Base-by-base conservation (phyloP, 2,329 filamentous ascomycete genomes). In the Cytospora piceicola region DNA sequence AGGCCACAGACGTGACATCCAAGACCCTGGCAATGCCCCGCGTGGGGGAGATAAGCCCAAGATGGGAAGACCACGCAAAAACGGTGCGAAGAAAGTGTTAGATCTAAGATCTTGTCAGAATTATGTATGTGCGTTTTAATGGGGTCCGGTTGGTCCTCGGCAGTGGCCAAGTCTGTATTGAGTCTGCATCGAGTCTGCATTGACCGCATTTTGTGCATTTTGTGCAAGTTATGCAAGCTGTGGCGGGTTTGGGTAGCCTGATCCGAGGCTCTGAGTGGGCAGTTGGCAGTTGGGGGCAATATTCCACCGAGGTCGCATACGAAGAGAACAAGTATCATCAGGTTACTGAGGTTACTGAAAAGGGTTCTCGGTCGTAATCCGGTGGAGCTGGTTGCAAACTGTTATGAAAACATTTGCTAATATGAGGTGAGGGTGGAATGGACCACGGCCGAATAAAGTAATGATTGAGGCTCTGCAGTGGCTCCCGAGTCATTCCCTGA, bases 71-170 rank as follows among this genome's bases (percentile, higher is more conserved):
- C 27, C 27, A 29, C 27, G 27, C 27, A 29, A 5, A 5, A 2
- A 6, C 8, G 42, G 22, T 36, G 39, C n/a, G 34, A 52, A 11
- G 17, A 60, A 56, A 58, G 20, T 42, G 32, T 67, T 67, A 67
- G 66, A 67, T 67, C 61, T 57, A 67, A 67, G 63, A 67, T 67
- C 63, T 67, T 67, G 66, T 67, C 66, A 67, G 64, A 56, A 32
- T 34, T 62, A 65, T 61, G 61, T 62, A 65, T 61, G 61, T 52
- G 62, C 46, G 24, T 58, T 20, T 58, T 20, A 11, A 42, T 15
- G 34, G 34, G 11, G 34, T 2, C 6, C 12, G 42, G n/a, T 9
- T n/a, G 49, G 32, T 29, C 61, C 42, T n/a, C 27, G 60, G 52
- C 52, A 56, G 30, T 53, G 55, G 52, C 60, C 36, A 62, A n/a